Evolutionary conservation across 2,329 filamentous ascomycete species (phyloP).

Genomic region (Diaporthe humulicola): DNA sequence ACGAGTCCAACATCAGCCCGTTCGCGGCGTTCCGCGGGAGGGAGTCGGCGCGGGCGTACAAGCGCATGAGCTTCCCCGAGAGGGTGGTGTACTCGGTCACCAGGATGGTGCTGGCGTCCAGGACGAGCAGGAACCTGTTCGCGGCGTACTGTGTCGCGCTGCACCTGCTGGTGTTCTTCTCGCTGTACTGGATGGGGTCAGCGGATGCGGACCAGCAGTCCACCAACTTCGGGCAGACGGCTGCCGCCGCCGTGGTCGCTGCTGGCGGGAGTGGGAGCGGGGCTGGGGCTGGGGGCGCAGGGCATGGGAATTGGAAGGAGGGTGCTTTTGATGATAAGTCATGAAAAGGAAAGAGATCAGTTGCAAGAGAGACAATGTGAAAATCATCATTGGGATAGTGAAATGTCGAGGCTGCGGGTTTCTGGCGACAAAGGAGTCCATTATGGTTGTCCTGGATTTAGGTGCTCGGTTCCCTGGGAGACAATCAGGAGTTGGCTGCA

Average conservation of each 20-base stretch:
- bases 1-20: conserved; percentile 94
- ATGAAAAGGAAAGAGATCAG: neutral
- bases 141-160: conserved; percentile 91
- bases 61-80: conserved; percentile 93
- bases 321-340: conserved; percentile 64
- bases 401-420: neutral
- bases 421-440: neutral
- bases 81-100: conserved; percentile 91
- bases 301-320: conserved; percentile 66
- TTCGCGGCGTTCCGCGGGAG: conserved; percentile 97
- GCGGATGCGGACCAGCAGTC: conserved; percentile 74
- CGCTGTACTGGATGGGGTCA: conserved; percentile 86
- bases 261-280: conserved; percentile 52
- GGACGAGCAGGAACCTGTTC: conserved; percentile 93
- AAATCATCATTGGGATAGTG: neutral
- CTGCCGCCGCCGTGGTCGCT: conserved; percentile 59
- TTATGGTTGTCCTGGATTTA: neutral
- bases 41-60: conserved; percentile 90
- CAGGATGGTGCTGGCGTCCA: conserved; percentile 88
- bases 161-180: conserved; percentile 88
- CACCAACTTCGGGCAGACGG: conserved; percentile 65
- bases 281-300: conserved; percentile 48
- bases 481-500: neutral
- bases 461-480: neutral
- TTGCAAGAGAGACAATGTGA: neutral